These are phyloP conservation scores for Boletellus emodensis DNA, from an alignment of 768 basidiomycete species.

Conservation along the genomic window DNA sequence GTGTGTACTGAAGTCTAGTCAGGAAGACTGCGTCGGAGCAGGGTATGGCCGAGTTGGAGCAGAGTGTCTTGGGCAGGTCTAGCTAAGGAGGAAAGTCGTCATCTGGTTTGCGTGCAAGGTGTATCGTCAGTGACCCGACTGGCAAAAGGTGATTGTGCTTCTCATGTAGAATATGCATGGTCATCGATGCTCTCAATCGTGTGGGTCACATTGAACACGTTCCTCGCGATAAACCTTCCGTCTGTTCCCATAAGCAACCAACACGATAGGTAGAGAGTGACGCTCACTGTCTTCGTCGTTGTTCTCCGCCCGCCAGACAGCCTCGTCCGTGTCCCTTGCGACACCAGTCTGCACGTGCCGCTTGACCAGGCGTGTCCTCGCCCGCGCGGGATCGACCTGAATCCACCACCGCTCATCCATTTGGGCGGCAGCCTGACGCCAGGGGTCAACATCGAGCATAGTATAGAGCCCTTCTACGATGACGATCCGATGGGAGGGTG, in stretches of 20 bases:
- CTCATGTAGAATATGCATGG: slow-evolving; percentile 18
- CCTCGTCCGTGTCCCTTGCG: slow-evolving; percentile 59
- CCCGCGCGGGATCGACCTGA: slow-evolving; percentile 51
- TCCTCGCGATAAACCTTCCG: slow-evolving; percentile 38
- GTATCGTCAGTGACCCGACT: too few species aligned
- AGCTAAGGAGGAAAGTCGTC: too few species aligned
- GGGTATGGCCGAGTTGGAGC: too few species aligned
- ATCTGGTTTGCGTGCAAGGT: too few species aligned
- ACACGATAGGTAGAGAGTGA: background rate
- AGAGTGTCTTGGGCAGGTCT: too few species aligned
- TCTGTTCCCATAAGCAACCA: slow-evolving; percentile 28
- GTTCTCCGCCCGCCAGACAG: slow-evolving; percentile 63
- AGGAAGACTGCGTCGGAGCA: too few species aligned
- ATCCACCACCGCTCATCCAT: slow-evolving; percentile 83
- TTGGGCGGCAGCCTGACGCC: slow-evolving; percentile 58
- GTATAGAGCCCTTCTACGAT: slow-evolving; percentile 90
- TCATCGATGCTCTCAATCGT: slow-evolving; percentile 43
- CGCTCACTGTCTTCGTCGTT: slow-evolving; percentile 73
- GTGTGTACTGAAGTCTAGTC: too few species aligned
- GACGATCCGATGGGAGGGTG: slow-evolving; percentile 67
- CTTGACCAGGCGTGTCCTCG: slow-evolving; percentile 55
- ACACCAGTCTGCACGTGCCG: slow-evolving; percentile 81
- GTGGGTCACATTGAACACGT: slow-evolving; percentile 39
- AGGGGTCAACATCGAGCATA: slow-evolving; percentile 68
- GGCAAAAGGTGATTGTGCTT: background rate